Evolutionary conservation across 169 alveolate species (phyloP), one percentile per base, ranked within the genome.

Genomic region (Plasmodium chabaudi): DNA sequence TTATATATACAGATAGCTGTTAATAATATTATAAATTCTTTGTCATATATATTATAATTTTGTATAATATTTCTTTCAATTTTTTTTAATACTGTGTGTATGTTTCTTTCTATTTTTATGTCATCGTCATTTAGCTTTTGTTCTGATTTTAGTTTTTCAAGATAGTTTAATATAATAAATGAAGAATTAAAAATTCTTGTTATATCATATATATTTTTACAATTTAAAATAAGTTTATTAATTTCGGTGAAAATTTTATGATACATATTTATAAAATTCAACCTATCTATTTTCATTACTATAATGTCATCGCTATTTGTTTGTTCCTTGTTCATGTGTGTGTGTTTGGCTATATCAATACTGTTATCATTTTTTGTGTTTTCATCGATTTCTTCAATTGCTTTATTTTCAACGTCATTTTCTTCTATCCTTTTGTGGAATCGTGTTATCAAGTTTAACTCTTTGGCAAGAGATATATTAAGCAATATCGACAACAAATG

Each of bases 1-100:
- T 44, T 86, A 59, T 70, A 69, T 59, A 86, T 86, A 27, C 75
- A 86, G 5, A 86, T 86, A 19, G 91, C 74, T n/a, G 91, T 59
- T 10, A 86, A 44, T 13, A 86, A 53, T 27, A 86, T 69, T 42
- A 86, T 53, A 49, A 56, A 86, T 64, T 86, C 91, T 23, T 86
- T 86, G 51, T 86, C 60, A 55, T 86, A 86, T 42, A 69, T 19
- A 47, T 19, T 27, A 21, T 57, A 60, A 61, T 86, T 69, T 46
- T 86, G 67, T 61, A 69, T 44, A 10, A 86, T 27, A 53, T 86
- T 86, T 86, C 47, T 86, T 86, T 86, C 91, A 57, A 86, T 86
- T 39, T 72, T 69, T 61, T 53, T 60, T 47, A 86, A 46, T 1
- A 55, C 60, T 42, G 12, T 19, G 46, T 86, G 10, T 25, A 86